These are phyloP conservation scores for Myxozyma geophila DNA, from an alignment of 805 yeast genomes.

Conservation along the genomic window DNA sequence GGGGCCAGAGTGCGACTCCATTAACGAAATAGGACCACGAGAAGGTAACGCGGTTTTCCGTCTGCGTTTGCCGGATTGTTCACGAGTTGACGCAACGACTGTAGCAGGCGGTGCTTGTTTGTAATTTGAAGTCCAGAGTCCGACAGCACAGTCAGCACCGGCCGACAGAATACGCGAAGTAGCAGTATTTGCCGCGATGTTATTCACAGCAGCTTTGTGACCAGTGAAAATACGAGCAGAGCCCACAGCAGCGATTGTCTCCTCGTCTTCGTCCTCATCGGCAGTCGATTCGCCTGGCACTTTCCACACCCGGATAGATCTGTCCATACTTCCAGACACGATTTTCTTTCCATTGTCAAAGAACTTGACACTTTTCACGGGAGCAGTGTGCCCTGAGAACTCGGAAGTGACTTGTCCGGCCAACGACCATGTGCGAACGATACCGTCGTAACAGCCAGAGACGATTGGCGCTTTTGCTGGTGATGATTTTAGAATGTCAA, in stretches of 20 bases:
- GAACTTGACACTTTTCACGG: constrained; percentile 83
- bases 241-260: constrained; percentile 41
- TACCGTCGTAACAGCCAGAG: constrained; percentile 93
- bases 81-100: constrained; percentile 38
- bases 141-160: constrained; percentile 76
- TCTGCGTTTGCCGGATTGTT: constrained; percentile 83
- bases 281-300: constrained; percentile 52
- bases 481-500: constrained; percentile 51
- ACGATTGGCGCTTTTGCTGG: constrained; percentile 55
- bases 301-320: constrained; percentile 88
- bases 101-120: constrained; percentile 77
- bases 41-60: constrained; percentile 78
- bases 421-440: constrained; percentile 84
- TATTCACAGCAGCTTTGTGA: constrained; percentile 85
- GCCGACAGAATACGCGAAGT: constrained; percentile 77
- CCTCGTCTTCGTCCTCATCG: constrained; percentile 50
- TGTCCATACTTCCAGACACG: constrained; percentile 86
- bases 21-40: constrained; percentile 76
- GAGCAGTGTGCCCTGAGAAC: constrained; percentile 84
- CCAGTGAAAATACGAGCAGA: constrained; percentile 61
- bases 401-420: constrained; percentile 81
- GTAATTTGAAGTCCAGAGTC: constrained; percentile 85
- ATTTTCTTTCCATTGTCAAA: constrained; percentile 56
- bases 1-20: constrained; percentile 84
- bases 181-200: constrained; percentile 61